Evolutionary conservation across 2,329 filamentous ascomycete genomes (phyloP), one percentile per base, ranked within the genome.

Genomic region (Colletotrichum gigasporum): DNA sequence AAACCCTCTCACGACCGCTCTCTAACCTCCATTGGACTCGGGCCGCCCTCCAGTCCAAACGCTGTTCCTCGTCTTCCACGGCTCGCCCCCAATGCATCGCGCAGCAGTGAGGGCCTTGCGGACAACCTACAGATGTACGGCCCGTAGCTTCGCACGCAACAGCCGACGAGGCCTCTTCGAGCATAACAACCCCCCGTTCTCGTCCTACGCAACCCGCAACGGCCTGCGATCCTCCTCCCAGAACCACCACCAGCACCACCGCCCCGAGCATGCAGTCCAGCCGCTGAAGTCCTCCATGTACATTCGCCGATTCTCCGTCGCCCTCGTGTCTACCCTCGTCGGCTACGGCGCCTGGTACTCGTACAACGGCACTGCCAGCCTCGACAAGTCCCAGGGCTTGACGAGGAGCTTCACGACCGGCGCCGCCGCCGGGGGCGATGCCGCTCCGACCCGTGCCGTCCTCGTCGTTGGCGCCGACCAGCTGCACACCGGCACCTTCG

Each of bases 391-490:
- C 61, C 73, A 74, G 22, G 72, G 73, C 57, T 74, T 76, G 63
- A 71, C 80, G 56, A 79, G 78, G 50, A 78, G 78, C 70, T 80
- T 83, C 70, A 78, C 80, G 16, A 78, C 79, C 10, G 69, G 76
- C 57, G 73, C 72, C 41, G 66, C 72, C 42, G 62, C 70, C 45
- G 68, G 70, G 24, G 74, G 73, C 68, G 78, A 79, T 71, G 80
- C 79, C 22, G 73, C 79, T 28, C 80, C 83, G 9, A 87, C 85
- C 39, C 87, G 79, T 77, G 94, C 84, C 69, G 92, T 96, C 18
- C 84, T 98, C 22, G 89, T 97, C 41, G 92, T 99, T 54, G 93
- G 95, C 65, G 91, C 94, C 72, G 93, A 97, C 74, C 90, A 96
- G 76, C 87, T 99, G 51, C 95, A 94, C 74, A 96, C 95, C 10